phyloP scores from a whole-genome alignment of 2,329 filamentous ascomycete genomes.

The Truncatella angustata region DNA sequence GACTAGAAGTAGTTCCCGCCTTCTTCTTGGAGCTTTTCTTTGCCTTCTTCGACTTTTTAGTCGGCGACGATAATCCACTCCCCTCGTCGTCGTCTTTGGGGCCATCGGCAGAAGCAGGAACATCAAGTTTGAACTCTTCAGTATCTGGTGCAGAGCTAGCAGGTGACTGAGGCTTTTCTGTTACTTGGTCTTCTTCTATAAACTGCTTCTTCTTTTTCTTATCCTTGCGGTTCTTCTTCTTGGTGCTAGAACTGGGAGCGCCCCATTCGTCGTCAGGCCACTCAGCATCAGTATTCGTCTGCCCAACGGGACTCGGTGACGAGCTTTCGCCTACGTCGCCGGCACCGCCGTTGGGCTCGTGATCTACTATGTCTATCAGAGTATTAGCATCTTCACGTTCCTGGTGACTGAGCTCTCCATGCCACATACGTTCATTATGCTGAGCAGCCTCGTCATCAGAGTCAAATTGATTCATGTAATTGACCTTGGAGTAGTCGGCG shows the following conservation, averaged over 20 bases:
- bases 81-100: neutral
- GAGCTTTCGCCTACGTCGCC: slow-evolving; percentile 5
- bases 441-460: slow-evolving; percentile 12
- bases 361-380: slow-evolving; percentile 1
- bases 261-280: too few relatives aligned
- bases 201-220: slow-evolving; percentile 10
- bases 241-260: too few relatives aligned
- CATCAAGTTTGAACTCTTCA: neutral
- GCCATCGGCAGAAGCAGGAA: neutral
- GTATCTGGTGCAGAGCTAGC: neutral
- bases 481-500: slow-evolving; percentile 15
- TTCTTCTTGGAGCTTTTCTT: slow-evolving; percentile 13
- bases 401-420: neutral
- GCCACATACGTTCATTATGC: slow-evolving; percentile 12
- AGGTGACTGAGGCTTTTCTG: neutral
- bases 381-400: neutral
- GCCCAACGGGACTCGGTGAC: neutral
- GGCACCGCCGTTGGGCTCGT: neutral
- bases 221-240: slow-evolving; percentile 16
- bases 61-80: neutral
- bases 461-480: slow-evolving; percentile 3
- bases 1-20: too few relatives aligned
- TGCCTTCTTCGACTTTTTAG: slow-evolving; percentile 8
- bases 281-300: slow-evolving; percentile 5
- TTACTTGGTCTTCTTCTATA: neutral